These are phyloP conservation scores for Gnomoniopsis smithogilvyi DNA, from an alignment of 2,329 filamentous ascomycete genomes.

Conservation along the genomic window DNA sequence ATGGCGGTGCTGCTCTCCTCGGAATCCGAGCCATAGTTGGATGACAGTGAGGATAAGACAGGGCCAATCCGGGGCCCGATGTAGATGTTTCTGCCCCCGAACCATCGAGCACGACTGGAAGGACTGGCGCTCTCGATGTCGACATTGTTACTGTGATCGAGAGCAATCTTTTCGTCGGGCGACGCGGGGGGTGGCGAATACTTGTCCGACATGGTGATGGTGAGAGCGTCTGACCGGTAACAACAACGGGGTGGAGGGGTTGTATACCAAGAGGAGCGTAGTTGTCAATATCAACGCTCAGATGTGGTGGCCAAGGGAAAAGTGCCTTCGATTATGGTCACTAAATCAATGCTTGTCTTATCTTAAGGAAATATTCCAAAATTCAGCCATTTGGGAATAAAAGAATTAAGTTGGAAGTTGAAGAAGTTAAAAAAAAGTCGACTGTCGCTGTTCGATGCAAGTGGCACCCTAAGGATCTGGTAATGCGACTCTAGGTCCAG, in stretches of 20 bases:
- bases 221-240: too few species aligned
- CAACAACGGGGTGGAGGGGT: too few species aligned
- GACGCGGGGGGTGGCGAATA: constrained; percentile 6
- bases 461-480: constrained; percentile 10
- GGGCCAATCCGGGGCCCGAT: constrained; percentile 52
- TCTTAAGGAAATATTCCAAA: too few species aligned
- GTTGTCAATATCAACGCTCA: too few species aligned
- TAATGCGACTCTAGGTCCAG: background rate
- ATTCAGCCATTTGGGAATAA: background rate
- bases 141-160: background rate
- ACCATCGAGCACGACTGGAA: constrained; percentile 20
- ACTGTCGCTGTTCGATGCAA: background rate
- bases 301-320: too few species aligned
- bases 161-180: constrained; percentile 7
- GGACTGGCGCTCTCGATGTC: constrained; percentile 11
- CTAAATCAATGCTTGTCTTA: too few species aligned
- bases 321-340: too few species aligned
- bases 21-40: constrained; percentile 34
- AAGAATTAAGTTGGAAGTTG: background rate
- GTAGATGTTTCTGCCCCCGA: constrained; percentile 36
- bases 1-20: constrained; percentile 47
- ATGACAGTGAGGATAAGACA: constrained; percentile 31
- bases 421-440: background rate
- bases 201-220: constrained; percentile 1
- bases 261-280: background rate